phyloP scores from a whole-genome alignment of 805 yeast species.

The Ogataea trehaloabstinens region DNA sequence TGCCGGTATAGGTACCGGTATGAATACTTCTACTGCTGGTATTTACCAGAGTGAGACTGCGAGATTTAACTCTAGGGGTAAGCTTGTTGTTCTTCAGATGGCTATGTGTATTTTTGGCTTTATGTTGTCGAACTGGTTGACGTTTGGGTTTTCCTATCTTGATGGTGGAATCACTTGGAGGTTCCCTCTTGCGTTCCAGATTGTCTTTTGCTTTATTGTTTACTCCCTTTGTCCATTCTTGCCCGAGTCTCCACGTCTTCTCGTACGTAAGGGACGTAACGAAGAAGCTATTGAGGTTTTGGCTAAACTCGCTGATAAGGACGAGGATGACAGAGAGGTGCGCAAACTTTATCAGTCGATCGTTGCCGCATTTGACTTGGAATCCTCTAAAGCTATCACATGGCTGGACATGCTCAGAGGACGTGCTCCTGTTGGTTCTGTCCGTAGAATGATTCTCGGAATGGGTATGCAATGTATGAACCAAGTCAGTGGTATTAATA shows the following conservation, averaged over 20 bases:
- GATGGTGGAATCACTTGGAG: slow-evolving; percentile 29
- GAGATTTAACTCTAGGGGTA: slow-evolving; percentile 32
- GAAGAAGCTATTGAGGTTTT: slow-evolving; percentile 44
- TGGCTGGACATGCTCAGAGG: slow-evolving; percentile 26
- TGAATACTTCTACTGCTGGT: slow-evolving; percentile 35
- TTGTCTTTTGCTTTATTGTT: slow-evolving; percentile 15
- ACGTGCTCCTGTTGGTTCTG: slow-evolving; percentile 20
- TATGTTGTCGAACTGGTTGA: slow-evolving; percentile 36
- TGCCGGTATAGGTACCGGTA: slow-evolving; percentile 36
- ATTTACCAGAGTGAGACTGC: slow-evolving; percentile 36
- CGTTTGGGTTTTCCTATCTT: slow-evolving; percentile 34
- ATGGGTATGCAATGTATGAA: slow-evolving; percentile 35
- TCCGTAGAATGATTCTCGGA: slow-evolving; percentile 27
- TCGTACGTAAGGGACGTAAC: slow-evolving; percentile 35
- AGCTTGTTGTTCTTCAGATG: slow-evolving; percentile 31
- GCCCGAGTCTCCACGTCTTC: slow-evolving; percentile 46
- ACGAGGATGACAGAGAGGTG: slow-evolving; percentile 30
- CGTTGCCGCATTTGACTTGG: slow-evolving; percentile 21
- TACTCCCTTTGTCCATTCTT: slow-evolving; percentile 15
- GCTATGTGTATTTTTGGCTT: slow-evolving; percentile 28
- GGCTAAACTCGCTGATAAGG: slow-evolving; percentile 30
- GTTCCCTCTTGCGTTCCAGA: slow-evolving; percentile 36
- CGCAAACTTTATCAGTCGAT: slow-evolving; percentile 19
- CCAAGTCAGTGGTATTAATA: slow-evolving; percentile 41
- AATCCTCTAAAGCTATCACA: slow-evolving; percentile 22